A percentile compares a stretch with the other conserved stretches of the same genome.
Evolutionary conservation across 1,284 basidiomycete species (phyloP).

Genomic region (Vanrija sp.): DNA sequence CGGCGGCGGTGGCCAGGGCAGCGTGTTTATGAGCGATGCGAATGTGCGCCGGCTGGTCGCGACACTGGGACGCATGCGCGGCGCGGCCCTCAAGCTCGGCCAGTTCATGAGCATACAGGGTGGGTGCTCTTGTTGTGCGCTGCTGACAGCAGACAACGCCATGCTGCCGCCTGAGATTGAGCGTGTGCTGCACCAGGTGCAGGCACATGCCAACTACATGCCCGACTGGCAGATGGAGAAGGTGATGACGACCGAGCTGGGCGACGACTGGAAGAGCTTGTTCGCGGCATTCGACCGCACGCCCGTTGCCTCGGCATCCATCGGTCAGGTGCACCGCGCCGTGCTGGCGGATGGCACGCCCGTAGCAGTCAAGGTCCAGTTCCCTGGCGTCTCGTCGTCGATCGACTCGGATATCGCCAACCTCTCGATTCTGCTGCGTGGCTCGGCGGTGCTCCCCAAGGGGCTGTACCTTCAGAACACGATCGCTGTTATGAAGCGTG

Average conservation of each 20-base stretch:
- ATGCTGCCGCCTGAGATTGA: constrained; percentile 85
- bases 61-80: constrained; percentile 90
- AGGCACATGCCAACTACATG: constrained; percentile 97
- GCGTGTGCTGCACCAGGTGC: constrained; percentile 81
- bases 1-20: constrained; percentile 31
- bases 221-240: constrained; percentile 96
- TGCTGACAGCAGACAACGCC: constrained; percentile 61
- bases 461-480: constrained; percentile 88
- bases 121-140: constrained; percentile 36
- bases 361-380: constrained; percentile 94
- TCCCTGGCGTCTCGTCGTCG: constrained; percentile 82
- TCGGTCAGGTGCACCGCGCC: constrained; percentile 91
- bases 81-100: constrained; percentile 92
- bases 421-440: constrained; percentile 75
- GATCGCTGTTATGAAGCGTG: constrained; percentile 79
- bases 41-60: constrained; percentile 87
- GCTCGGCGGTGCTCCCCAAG: constrained; percentile 73
- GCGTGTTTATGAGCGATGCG: constrained; percentile 76
- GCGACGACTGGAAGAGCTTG: constrained; percentile 66
- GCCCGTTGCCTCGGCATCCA: constrained; percentile 93
- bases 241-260: constrained; percentile 73
- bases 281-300: constrained; percentile 77
- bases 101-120: constrained; percentile 98
- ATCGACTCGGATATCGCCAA: constrained; percentile 86
- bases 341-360: constrained; percentile 53